These are phyloP conservation scores for Diophrys sp. DNA, from an alignment of 73 alveolate species.

Conservation along the genomic window DNA sequence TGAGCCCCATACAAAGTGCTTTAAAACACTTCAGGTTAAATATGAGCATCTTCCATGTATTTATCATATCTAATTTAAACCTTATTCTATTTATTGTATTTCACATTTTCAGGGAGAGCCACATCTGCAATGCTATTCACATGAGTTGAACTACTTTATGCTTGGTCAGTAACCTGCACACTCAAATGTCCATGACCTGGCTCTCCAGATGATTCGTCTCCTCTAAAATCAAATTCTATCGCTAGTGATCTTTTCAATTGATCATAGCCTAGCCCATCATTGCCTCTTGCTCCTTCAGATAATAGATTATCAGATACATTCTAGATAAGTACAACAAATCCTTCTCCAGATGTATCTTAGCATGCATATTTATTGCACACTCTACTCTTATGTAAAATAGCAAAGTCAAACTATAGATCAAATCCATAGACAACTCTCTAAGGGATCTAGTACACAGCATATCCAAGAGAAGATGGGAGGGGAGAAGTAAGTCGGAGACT, in stretches of 20 bases:
- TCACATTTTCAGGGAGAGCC: slow-evolving; percentile 17
- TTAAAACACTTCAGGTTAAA: background rate
- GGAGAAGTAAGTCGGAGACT: slow-evolving; percentile 29
- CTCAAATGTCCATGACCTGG: slow-evolving; percentile 51
- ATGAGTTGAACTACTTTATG: slow-evolving; percentile 4
- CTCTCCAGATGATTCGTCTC: background rate
- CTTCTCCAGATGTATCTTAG: slow-evolving; percentile 23
- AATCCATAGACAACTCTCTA: slow-evolving; percentile 38
- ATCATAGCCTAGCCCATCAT: slow-evolving; percentile 25
- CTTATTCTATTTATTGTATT: slow-evolving; percentile 7
- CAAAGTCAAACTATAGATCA: slow-evolving; percentile 4
- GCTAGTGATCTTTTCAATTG: slow-evolving; percentile 22
- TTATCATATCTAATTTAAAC: slow-evolving; percentile 15
- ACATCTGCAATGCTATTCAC: slow-evolving; percentile 19
- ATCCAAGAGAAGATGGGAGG: slow-evolving; percentile 20
- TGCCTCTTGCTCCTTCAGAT: background rate
- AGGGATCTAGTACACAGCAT: slow-evolving; percentile 14
- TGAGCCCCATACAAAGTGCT: background rate
- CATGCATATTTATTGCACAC: slow-evolving; percentile 23
- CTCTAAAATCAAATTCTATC: slow-evolving; percentile 38
- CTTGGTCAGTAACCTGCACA: slow-evolving; percentile 10
- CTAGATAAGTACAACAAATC: slow-evolving; percentile 36
- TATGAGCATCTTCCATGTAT: slow-evolving; percentile 7
- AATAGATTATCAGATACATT: slow-evolving; percentile 6
- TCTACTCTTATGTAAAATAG: slow-evolving; percentile 19